Conservation (phyloP, 129 eudicot genomes). For the Arctium lappa region DNA sequence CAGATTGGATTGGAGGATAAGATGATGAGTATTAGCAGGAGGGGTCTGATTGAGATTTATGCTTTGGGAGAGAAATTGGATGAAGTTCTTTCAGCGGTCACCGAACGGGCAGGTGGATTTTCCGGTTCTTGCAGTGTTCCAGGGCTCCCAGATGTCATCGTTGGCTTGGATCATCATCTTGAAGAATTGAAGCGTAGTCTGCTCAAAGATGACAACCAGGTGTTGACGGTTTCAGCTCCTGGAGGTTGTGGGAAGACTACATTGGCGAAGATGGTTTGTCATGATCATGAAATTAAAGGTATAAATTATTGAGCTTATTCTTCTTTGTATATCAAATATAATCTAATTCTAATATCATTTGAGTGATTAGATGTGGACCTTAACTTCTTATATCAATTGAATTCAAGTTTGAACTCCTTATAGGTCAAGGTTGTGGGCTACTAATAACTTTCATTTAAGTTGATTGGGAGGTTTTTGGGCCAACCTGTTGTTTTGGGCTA, state of each 20-base stretch:
- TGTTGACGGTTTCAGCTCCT: constrained; percentile 35
- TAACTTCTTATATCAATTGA: no score
- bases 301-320: not conserved
- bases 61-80: not conserved
- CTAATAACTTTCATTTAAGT: no score
- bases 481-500: no score
- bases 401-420: no score
- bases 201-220: constrained; percentile 4
- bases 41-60: not conserved
- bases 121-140: constrained; percentile 26
- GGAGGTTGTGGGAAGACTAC: constrained; percentile 59
- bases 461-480: no score
- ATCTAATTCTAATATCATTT: not conserved
- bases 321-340: not conserved
- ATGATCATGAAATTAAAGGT: constrained; percentile 27
- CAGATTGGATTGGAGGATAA: not conserved
- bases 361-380: not conserved
- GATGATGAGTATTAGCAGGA: not conserved
- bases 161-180: constrained; percentile 38
- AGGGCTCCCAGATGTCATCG: constrained; percentile 21
- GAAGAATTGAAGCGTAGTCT: constrained; percentile 23
- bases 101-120: constrained; percentile 1
- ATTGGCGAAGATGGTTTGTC: constrained; percentile 42
- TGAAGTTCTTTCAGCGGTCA: not conserved
- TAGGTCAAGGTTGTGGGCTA: no score